Conservation (phyloP, 768 basidiomycete genomes). For the Boletus rubroflammeus region DNA sequence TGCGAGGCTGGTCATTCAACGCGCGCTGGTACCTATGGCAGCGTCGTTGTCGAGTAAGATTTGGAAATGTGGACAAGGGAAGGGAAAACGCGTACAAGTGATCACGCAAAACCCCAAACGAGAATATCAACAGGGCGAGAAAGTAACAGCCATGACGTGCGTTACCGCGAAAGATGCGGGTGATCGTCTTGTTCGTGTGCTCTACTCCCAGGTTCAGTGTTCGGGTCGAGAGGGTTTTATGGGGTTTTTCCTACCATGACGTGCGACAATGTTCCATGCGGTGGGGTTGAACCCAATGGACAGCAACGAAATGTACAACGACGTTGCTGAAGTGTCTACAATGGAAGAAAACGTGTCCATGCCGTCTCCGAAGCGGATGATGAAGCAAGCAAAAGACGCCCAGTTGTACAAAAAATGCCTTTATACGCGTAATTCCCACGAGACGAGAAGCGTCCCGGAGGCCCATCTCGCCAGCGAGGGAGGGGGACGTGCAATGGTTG, state of each 20-base stretch:
- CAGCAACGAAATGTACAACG: constrained; percentile 61
- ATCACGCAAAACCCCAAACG: constrained; percentile 82
- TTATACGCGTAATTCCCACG: constrained; percentile 10
- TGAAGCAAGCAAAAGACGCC: not conserved
- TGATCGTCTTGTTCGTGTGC: constrained; percentile 84
- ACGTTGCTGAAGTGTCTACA: constrained; percentile 61
- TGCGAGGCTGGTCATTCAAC: constrained; percentile 69
- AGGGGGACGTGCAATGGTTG: not conserved
- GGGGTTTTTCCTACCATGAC: constrained; percentile 61
- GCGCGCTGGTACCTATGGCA: constrained; percentile 67
- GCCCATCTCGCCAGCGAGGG: not conserved
- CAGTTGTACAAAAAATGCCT: not conserved
- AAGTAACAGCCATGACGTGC: constrained; percentile 79
- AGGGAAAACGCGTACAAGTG: constrained; percentile 55
- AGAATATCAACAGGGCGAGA: constrained; percentile 81
- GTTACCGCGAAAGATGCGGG: constrained; percentile 75
- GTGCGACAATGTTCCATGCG: constrained; percentile 94
- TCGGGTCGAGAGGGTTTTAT: not conserved
- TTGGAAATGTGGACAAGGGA: too few species aligned
- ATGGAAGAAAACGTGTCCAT: constrained; percentile 30
- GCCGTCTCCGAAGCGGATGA: not conserved
- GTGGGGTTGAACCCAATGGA: constrained; percentile 87
- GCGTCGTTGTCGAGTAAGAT: not conserved
- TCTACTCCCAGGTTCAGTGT: constrained; percentile 37
- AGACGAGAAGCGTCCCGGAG: too few species aligned